Conservation (phyloP, 495 filamentous ascomycete species). For the Penicillium taxi region DNA sequence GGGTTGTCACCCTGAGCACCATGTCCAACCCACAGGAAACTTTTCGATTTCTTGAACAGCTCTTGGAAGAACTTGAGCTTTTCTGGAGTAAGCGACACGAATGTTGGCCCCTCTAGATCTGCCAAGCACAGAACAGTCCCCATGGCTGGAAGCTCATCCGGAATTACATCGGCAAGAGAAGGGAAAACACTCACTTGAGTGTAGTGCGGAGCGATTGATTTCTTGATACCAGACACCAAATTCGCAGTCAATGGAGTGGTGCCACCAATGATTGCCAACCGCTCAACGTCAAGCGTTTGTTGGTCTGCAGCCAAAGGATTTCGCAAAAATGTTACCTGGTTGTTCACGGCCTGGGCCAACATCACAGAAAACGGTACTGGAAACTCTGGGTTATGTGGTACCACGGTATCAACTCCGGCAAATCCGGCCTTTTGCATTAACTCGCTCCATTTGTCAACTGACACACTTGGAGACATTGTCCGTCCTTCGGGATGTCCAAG, state of each 20-base stretch:
- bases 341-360: conserved; percentile 38
- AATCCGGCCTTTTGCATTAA: conserved; percentile 37
- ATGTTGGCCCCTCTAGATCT: conserved; percentile 37
- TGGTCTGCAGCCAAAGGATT: conserved; percentile 14
- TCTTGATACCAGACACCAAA: conserved; percentile 7
- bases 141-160: conserved; percentile 12
- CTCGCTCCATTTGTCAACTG: conserved; percentile 27
- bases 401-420: conserved; percentile 36
- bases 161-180: conserved; percentile 11
- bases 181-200: conserved; percentile 2
- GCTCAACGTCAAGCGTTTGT: conserved; percentile 5
- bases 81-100: conserved; percentile 28
- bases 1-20: conserved; percentile 27
- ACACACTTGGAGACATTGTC: conserved; percentile 26
- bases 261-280: conserved; percentile 24
- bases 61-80: conserved; percentile 13
- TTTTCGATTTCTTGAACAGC: conserved; percentile 29
- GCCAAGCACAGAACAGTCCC: conserved; percentile 35
- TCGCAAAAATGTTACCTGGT: conserved; percentile 23
- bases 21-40: conserved; percentile 33
- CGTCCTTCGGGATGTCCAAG: conserved; percentile 39
- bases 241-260: conserved; percentile 6
- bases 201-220: conserved; percentile 8
- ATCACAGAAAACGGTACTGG: conserved; percentile 35
- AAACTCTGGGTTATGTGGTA: conserved; percentile 10